These are phyloP conservation scores for Aspergillus homomorphus DNA, from an alignment of 495 filamentous ascomycete species.

Conservation along the genomic window DNA sequence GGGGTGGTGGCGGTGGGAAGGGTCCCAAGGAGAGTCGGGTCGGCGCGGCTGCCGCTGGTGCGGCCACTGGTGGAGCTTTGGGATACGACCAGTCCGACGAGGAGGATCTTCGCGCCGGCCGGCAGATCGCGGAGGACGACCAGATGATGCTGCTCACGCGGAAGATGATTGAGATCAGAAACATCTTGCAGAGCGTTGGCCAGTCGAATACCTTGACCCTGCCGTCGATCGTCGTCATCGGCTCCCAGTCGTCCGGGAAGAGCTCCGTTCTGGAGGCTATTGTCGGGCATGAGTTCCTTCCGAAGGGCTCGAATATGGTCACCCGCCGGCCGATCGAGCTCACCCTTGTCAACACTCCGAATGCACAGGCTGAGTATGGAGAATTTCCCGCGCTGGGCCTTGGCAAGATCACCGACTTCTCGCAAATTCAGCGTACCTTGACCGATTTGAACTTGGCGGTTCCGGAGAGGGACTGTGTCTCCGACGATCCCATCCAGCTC, in stretches of 20 bases:
- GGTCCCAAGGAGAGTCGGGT: constrained; percentile 62
- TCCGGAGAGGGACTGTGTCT: constrained; percentile 83
- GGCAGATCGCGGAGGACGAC: constrained; percentile 76
- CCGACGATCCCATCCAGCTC: constrained; percentile 94
- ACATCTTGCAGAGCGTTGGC: constrained; percentile 83
- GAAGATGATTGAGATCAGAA: constrained; percentile 99
- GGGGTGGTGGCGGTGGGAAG: constrained; percentile 49
- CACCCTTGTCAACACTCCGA: constrained; percentile 92
- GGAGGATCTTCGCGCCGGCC: constrained; percentile 60
- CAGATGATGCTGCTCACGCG: constrained; percentile 99
- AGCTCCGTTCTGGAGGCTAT: constrained; percentile 97
- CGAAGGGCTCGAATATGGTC: constrained; percentile 98
- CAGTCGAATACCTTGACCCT: constrained; percentile 83
- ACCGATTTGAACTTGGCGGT: constrained; percentile 95
- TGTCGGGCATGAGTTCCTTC: constrained; percentile 95
- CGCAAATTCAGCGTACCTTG: constrained; percentile 85
- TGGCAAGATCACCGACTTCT: constrained; percentile 89
- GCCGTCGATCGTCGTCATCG: constrained; percentile 97
- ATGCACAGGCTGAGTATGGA: constrained; percentile 86
- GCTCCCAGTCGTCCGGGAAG: constrained; percentile 96
- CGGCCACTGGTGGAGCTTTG: constrained; percentile 61
- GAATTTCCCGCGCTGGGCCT: constrained; percentile 93
- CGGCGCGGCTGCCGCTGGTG: constrained; percentile 44
- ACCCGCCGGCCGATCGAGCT: constrained; percentile 95
- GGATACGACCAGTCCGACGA: constrained; percentile 72